A percentile compares a stretch with the other conserved stretches of the same genome.
These are phyloP conservation scores for Cucurbitaria berberidis DNA, from an alignment of 2,329 filamentous ascomycete genomes.

Conservation along the genomic window DNA sequence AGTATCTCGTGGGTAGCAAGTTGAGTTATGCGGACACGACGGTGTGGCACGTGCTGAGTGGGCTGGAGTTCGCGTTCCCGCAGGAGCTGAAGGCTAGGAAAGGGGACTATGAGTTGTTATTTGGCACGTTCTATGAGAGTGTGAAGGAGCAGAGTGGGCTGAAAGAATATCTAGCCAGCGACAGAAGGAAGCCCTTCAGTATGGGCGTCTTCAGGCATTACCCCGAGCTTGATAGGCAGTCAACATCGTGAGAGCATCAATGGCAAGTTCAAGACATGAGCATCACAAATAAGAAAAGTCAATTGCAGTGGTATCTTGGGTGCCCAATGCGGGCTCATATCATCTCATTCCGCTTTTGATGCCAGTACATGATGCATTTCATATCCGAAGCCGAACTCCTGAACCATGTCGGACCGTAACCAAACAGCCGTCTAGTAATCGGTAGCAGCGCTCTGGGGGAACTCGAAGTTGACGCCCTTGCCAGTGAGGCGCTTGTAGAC, in stretches of 20 bases:
- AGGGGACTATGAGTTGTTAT: slow-evolving; percentile 66
- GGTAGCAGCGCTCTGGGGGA: slow-evolving; percentile 79
- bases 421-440: slow-evolving; percentile 73
- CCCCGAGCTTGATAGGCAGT: slow-evolving; percentile 69
- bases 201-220: slow-evolving; percentile 75
- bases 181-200: slow-evolving; percentile 66
- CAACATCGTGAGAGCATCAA: slow-evolving; percentile 1
- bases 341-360: slow-evolving; percentile 49
- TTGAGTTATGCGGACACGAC: slow-evolving; percentile 77
- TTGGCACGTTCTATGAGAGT: slow-evolving; percentile 65
- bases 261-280: not conserved
- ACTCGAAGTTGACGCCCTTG: slow-evolving; percentile 97
- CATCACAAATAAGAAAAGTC: slow-evolving; percentile 40
- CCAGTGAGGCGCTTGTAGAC: slow-evolving; percentile 98
- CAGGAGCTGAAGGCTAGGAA: slow-evolving; percentile 66
- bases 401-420: slow-evolving; percentile 34
- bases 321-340: slow-evolving; percentile 41
- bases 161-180: slow-evolving; percentile 71
- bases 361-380: slow-evolving; percentile 49
- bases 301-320: slow-evolving; percentile 48
- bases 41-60: slow-evolving; percentile 69
- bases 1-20: slow-evolving; percentile 69
- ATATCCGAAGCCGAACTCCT: slow-evolving; percentile 49
- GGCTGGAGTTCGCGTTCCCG: slow-evolving; percentile 70
- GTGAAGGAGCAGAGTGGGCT: slow-evolving; percentile 69